Conservation (phyloP, 1,139 yeast species). For the Protomyces inundatus region DNA sequence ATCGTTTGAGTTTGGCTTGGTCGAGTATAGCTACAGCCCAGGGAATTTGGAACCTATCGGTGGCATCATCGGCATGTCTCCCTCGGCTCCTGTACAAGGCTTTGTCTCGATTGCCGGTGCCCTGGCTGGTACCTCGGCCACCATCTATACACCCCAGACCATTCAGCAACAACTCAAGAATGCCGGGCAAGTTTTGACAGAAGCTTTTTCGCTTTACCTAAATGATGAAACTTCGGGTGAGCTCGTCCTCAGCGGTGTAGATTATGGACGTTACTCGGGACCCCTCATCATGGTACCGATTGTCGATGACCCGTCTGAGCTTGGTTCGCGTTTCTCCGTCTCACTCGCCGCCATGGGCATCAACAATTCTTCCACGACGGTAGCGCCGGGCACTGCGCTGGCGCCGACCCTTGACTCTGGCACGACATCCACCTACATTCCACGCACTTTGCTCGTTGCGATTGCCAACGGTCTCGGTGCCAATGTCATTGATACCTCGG, state of each 20-base stretch:
- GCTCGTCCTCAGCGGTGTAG: conserved; percentile 57
- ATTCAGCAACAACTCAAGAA: conserved; percentile 21
- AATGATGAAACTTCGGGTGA: conserved; percentile 45
- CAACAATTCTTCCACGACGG: background rate
- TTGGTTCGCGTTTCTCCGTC: conserved; percentile 26
- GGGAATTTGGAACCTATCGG: conserved; percentile 12
- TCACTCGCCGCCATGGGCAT: conserved; percentile 27
- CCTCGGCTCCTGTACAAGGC: conserved; percentile 10
- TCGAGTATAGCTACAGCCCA: conserved; percentile 23
- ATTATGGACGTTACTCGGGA: conserved; percentile 50
- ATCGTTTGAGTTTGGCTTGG: conserved; percentile 24
- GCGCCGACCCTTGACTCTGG: conserved; percentile 54
- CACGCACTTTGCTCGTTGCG: conserved; percentile 40
- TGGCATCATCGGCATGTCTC: conserved; percentile 27
- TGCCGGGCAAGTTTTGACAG: conserved; percentile 12
- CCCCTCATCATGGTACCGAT: conserved; percentile 36
- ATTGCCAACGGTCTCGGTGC: conserved; percentile 44
- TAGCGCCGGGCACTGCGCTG: conserved; percentile 22
- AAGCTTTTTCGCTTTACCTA: conserved; percentile 42
- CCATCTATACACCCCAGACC: conserved; percentile 13
- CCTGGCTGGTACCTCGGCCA: background rate
- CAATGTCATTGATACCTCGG: conserved; percentile 36
- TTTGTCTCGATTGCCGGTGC: conserved; percentile 3
- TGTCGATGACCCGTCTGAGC: conserved; percentile 28
- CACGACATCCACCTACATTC: conserved; percentile 54